Evolutionary conservation across 345 rosid species (phyloP).

Genomic region (Acer negundo): DNA sequence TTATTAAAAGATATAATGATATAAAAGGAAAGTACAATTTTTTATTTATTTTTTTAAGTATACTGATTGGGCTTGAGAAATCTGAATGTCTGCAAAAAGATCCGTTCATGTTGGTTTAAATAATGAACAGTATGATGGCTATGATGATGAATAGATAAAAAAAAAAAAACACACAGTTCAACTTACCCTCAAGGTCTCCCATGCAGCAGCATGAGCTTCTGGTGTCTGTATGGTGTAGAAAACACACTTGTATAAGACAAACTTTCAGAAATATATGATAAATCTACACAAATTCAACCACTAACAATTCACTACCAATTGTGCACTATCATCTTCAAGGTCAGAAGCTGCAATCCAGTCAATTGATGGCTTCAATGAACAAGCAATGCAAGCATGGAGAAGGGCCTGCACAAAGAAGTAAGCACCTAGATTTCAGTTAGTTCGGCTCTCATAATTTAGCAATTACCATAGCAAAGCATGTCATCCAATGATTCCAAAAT

Average conservation of each 20-base stretch:
- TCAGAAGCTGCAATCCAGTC: conserved; percentile 99
- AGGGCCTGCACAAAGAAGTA: conserved; percentile 67
- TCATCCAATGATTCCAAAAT: background rate
- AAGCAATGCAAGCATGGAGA: conserved; percentile 93
- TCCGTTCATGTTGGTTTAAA: background rate
- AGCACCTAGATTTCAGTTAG: background rate
- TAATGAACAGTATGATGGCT: background rate
- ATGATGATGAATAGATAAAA: background rate
- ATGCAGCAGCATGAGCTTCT: conserved; percentile 80
- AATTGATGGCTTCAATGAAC: conserved; percentile 75
- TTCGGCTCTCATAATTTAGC: conserved; percentile 12
- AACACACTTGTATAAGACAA: conserved; percentile 6
- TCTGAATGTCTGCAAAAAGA: conserved; percentile 3
- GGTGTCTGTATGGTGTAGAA: conserved; percentile 62
- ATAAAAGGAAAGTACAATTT: background rate
- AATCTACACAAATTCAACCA: conserved; percentile 12
- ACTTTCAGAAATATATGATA: background rate
- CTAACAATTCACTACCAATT: conserved; percentile 44
- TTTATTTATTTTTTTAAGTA: no score
- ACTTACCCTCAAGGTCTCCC: conserved; percentile 82
- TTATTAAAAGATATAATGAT: background rate
- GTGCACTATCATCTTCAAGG: conserved; percentile 82
- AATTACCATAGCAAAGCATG: background rate
- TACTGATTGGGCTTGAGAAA: background rate
- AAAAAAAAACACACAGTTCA: background rate